These are phyloP conservation scores for Salix udensis DNA, from an alignment of 345 rosid species.

Conservation along the genomic window DNA sequence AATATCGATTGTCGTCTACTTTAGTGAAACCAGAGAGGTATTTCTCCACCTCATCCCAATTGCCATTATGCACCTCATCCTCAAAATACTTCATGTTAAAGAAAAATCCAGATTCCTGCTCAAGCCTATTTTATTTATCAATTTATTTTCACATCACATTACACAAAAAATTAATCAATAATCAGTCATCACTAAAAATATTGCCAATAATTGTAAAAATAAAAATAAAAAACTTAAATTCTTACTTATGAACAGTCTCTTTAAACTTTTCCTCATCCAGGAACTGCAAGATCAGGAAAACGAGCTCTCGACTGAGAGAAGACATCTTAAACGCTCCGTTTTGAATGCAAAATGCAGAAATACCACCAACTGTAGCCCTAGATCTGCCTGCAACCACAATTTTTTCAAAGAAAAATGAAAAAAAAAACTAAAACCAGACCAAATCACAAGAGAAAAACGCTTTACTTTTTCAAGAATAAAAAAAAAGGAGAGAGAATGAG, in stretches of 20 bases:
- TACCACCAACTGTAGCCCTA: slow-evolving; percentile 33
- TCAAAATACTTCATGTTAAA: slow-evolving; percentile 98
- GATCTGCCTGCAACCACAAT: slow-evolving; percentile 61
- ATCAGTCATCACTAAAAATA: slow-evolving; percentile 1
- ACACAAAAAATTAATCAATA: slow-evolving; percentile 22
- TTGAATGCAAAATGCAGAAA: slow-evolving; percentile 29
- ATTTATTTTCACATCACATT: slow-evolving; percentile 1
- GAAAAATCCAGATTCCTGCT: slow-evolving; percentile 99
- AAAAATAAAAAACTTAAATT: not conserved
- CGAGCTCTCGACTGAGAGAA: slow-evolving; percentile 98
- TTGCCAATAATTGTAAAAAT: not conserved
- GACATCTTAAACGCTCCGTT: slow-evolving; percentile 59
- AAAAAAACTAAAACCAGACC: not conserved
- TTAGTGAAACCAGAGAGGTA: slow-evolving; percentile 98
- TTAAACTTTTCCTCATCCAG: slow-evolving; percentile 98
- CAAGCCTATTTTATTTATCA: slow-evolving; percentile 55
- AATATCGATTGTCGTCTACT: slow-evolving; percentile 94
- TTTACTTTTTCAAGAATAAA: slow-evolving; percentile 25
- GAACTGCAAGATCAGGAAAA: slow-evolving; percentile 97
- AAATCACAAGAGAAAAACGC: not conserved
- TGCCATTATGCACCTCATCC: slow-evolving; percentile 94
- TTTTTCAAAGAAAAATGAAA: not conserved
- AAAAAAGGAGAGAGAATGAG: slow-evolving; percentile 15
- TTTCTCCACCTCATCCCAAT: slow-evolving; percentile 98
- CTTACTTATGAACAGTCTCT: slow-evolving; percentile 97